Evolutionary conservation across 2,329 filamentous ascomycete species (phyloP).

Genomic region (Pseudogymnoascus sp.): DNA sequence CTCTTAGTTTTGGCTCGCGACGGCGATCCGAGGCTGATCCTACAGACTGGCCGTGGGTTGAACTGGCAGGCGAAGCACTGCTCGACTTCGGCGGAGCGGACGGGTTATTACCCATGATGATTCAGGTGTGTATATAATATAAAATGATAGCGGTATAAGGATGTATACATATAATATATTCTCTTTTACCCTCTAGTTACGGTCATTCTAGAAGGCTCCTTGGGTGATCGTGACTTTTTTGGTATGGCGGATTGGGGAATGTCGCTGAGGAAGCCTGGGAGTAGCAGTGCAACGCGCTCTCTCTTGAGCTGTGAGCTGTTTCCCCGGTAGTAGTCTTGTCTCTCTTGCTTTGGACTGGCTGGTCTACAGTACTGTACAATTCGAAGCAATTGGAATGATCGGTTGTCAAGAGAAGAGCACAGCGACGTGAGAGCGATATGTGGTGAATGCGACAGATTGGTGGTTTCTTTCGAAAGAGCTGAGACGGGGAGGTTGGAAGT

Average conservation of each 20-base stretch:
- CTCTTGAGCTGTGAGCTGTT: background rate
- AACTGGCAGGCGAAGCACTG: slow-evolving; percentile 22
- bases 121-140: background rate
- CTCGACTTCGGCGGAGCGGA: slow-evolving; percentile 23
- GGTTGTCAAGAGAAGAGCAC: background rate
- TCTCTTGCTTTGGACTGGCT: background rate
- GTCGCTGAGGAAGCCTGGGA: background rate
- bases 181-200: slow-evolving; percentile 4
- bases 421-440: slow-evolving; percentile 5
- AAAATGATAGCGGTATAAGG: background rate
- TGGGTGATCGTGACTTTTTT: background rate
- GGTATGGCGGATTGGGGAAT: background rate
- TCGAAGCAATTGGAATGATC: background rate
- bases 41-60: slow-evolving; percentile 24
- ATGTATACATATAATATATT: slow-evolving; percentile 4
- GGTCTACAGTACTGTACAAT: slow-evolving; percentile 7
- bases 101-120: slow-evolving; percentile 40
- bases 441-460: background rate
- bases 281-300: background rate
- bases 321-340: background rate
- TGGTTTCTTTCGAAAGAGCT: background rate
- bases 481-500: background rate
- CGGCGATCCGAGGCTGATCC: slow-evolving; percentile 21
- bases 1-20: slow-evolving; percentile 43
- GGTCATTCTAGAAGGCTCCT: slow-evolving; percentile 4